These are phyloP conservation scores for Lactuca sativa DNA, from an alignment of 129 eudicot genomes.

Conservation along the genomic window DNA sequence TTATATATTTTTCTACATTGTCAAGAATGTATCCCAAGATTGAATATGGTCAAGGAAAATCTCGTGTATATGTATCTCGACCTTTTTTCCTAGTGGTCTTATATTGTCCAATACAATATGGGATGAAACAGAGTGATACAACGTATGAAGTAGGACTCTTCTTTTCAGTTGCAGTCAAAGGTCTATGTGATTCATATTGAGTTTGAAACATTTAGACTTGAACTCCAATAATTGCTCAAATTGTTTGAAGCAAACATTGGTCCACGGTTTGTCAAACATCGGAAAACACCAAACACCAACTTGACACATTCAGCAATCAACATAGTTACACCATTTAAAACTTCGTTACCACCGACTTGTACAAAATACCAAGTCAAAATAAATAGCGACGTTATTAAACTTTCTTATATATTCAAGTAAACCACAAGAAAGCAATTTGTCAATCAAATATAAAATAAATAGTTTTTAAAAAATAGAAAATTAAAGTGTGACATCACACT, in stretches of 20 bases:
- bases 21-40: not conserved
- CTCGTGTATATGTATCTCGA: not conserved
- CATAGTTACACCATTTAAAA: not conserved
- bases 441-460: too few relatives aligned
- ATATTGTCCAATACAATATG: not conserved
- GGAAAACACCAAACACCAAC: constrained; percentile 5
- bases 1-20: not conserved
- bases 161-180: not conserved
- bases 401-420: too few relatives aligned
- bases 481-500: too few relatives aligned
- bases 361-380: not conserved
- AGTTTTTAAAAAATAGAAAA: too few relatives aligned
- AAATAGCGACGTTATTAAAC: too few relatives aligned
- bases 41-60: not conserved
- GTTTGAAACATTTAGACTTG: not conserved
- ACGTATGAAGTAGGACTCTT: not conserved
- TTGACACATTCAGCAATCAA: not conserved
- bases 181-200: not conserved
- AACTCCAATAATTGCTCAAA: not conserved
- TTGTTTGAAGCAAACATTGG: not conserved
- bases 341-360: not conserved
- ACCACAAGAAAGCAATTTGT: too few relatives aligned
- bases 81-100: not conserved
- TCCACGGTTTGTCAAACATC: not conserved
- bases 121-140: too few relatives aligned